Percentiles rank a stretch among this genome's conserved stretches.
These are phyloP conservation scores for Lathyrus oleraceus DNA, from an alignment of 306 rosid species.

Conservation along the genomic window DNA sequence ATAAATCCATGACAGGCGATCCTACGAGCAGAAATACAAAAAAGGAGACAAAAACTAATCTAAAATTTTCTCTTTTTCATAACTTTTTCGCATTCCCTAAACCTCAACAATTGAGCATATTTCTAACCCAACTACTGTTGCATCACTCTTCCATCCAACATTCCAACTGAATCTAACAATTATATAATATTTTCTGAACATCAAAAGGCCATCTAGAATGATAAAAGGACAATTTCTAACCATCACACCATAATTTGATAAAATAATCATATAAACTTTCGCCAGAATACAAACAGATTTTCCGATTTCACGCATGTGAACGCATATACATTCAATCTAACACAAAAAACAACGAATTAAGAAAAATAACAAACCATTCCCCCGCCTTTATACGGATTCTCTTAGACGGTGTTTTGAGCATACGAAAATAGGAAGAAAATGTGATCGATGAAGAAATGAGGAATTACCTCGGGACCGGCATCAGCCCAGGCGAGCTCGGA, in stretches of 20 bases:
- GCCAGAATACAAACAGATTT: background rate
- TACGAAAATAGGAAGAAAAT: too few relatives aligned
- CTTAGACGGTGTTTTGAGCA: too few relatives aligned
- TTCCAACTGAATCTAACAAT: background rate
- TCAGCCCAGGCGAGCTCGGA: conserved; percentile 96
- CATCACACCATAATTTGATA: background rate
- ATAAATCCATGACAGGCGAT: background rate
- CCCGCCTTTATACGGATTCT: background rate
- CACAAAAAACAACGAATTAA: background rate
- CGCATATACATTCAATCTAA: background rate
- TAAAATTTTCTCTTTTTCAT: background rate
- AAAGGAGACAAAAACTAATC: background rate
- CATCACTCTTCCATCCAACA: background rate
- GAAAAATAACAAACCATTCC: background rate
- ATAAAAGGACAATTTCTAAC: background rate
- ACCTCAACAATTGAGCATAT: conserved; percentile 1
- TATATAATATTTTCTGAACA: background rate
- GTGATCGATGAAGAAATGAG: too few relatives aligned
- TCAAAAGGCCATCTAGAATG: background rate
- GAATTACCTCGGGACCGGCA: conserved; percentile 79
- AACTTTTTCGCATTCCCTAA: conserved; percentile 3
- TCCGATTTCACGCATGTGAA: background rate
- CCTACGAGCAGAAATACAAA: background rate
- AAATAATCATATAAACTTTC: background rate
- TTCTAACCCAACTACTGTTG: background rate